phyloP scores from a whole-genome alignment of 2,329 filamentous ascomycete genomes.

The Cytospora leucostoma region DNA sequence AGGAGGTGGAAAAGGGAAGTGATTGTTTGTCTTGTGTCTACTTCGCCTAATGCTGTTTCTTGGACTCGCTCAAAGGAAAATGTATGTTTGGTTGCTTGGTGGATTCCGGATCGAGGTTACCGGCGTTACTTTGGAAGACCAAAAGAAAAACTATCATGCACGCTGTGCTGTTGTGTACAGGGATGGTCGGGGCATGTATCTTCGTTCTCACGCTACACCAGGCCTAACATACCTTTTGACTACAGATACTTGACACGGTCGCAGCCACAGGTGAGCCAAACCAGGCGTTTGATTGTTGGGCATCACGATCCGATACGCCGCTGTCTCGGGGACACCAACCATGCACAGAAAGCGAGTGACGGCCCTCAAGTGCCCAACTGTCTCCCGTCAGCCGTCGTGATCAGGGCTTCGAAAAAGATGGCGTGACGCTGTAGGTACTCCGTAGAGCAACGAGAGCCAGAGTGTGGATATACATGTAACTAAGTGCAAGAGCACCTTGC shows the following conservation, averaged over 20 bases:
- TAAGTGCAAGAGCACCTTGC: too few relatives aligned
- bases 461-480: too few relatives aligned
- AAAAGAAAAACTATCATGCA: not conserved
- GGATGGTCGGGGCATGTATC: too few relatives aligned
- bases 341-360: not conserved
- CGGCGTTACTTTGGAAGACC: not conserved
- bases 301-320: not conserved
- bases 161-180: too few relatives aligned
- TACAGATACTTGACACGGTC: too few relatives aligned
- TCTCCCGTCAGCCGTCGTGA: slow-evolving; percentile 5
- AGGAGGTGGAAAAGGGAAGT: not conserved
- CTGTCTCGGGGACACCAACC: not conserved
- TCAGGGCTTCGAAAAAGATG: slow-evolving; percentile 1
- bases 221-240: too few relatives aligned
- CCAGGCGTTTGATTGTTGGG: not conserved
- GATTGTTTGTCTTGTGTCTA: not conserved
- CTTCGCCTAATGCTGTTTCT: not conserved
- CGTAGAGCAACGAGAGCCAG: too few relatives aligned
- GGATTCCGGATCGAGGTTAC: not conserved
- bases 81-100: not conserved
- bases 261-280: not conserved
- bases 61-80: too few relatives aligned
- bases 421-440: not conserved
- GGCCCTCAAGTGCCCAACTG: slow-evolving; percentile 7
- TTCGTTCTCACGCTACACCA: too few relatives aligned